Conservation (phyloP, 2,329 filamentous ascomycete species). For the Leptosphaerulina australis region DNA sequence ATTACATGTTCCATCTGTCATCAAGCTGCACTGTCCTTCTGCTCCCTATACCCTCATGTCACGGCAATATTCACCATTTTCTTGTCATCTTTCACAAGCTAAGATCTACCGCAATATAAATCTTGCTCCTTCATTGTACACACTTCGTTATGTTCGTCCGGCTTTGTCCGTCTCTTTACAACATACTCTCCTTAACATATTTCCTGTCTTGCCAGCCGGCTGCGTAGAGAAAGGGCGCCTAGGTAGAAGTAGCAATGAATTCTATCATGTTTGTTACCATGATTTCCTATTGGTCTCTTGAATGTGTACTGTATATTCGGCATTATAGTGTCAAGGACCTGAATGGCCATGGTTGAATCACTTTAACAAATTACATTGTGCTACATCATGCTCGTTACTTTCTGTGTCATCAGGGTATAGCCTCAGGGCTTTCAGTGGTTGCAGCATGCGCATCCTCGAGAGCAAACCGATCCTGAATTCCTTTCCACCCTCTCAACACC, state of each 20-base stretch:
- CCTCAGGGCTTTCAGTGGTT: constrained; percentile 30
- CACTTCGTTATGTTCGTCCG: constrained; percentile 28
- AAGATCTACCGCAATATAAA: constrained; percentile 15
- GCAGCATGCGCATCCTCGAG: constrained; percentile 29
- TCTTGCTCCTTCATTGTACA: constrained; percentile 37
- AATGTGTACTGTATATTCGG: constrained; percentile 18
- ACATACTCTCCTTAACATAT: constrained; percentile 18
- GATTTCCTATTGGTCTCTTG: constrained; percentile 3
- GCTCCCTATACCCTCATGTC: constrained; percentile 25
- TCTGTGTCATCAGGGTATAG: constrained; percentile 1
- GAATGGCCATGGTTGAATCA: constrained; percentile 2
- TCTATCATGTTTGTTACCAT: constrained; percentile 23
- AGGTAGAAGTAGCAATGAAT: constrained; percentile 27
- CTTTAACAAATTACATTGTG: not conserved
- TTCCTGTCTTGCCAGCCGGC: constrained; percentile 24
- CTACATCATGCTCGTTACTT: not conserved
- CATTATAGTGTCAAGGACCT: constrained; percentile 3
- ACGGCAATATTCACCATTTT: constrained; percentile 9
- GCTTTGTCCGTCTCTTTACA: constrained; percentile 24
- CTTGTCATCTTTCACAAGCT: constrained; percentile 1
- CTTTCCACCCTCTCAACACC: constrained; percentile 53
- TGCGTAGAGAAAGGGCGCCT: constrained; percentile 21
- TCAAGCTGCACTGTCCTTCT: constrained; percentile 14
- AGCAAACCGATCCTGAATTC: constrained; percentile 46
- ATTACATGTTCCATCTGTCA: constrained; percentile 6